Evolutionary conservation across 2,329 filamentous ascomycete genomes (phyloP).

Genomic region (Dothidotthia symphoricarpi): DNA sequence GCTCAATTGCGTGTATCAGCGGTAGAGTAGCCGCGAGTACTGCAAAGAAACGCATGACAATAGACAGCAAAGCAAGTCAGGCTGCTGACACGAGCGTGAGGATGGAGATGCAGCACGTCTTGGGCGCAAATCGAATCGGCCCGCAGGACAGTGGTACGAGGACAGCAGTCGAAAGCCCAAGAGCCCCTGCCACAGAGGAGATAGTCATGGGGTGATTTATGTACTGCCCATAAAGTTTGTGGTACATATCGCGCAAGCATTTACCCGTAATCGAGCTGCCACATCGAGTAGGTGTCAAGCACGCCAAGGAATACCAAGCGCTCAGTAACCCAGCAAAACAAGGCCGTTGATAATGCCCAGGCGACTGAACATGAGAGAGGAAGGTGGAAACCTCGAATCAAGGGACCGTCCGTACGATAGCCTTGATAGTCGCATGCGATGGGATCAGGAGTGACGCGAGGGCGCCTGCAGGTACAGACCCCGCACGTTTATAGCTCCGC

Average conservation of each 20-base stretch:
- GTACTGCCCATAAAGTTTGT: conserved; percentile 18
- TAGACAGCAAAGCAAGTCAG: conserved; percentile 1
- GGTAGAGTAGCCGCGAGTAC: conserved; percentile 28
- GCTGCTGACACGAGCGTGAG: too few relatives aligned
- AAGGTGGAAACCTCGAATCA: too few relatives aligned
- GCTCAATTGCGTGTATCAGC: conserved; percentile 44
- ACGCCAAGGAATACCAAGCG: conserved; percentile 33
- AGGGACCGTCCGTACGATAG: too few relatives aligned
- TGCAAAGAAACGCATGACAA: conserved; percentile 32
- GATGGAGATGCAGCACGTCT: too few relatives aligned
- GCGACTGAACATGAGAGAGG: conserved; percentile 20
- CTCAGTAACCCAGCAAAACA: conserved; percentile 34
- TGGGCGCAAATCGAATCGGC: background rate
- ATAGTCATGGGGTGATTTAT: conserved; percentile 14
- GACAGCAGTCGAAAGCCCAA: conserved; percentile 16
- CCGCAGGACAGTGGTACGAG: conserved; percentile 15
- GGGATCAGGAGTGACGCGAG: too few relatives aligned
- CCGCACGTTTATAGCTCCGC: too few relatives aligned
- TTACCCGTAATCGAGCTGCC: conserved; percentile 31
- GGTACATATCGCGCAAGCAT: conserved; percentile 21
- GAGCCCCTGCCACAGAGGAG: conserved; percentile 1
- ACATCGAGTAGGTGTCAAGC: conserved; percentile 38
- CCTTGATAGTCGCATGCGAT: too few relatives aligned
- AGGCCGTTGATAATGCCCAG: conserved; percentile 18
- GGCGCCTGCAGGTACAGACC: too few relatives aligned